Base-by-base conservation (phyloP, 176 grass and related monocot genomes). In the Poa pratensis region DNA sequence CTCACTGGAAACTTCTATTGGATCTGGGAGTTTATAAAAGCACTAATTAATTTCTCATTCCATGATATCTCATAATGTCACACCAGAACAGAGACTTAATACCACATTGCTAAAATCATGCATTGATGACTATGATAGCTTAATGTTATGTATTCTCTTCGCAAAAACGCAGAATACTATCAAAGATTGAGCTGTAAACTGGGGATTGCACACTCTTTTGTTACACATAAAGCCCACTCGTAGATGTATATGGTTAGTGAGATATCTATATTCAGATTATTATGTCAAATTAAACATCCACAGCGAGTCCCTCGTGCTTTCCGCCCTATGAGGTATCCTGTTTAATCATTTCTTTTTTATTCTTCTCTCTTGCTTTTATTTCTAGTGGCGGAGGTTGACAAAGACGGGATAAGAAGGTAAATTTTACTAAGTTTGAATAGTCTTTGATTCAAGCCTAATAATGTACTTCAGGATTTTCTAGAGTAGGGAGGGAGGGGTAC, bases 231-330 rank as follows among this genome's bases (percentile, higher is more conserved):
- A 77, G 24, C 10, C 28, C 58, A 60, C 7, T 62, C 10, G 7
- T 11, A 82, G 37, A 57, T 40, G 17, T 50, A 50, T 68, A 77
- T 20, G 26, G 62, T 37, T 69, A 82, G 48, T 43, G 9, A 76
- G 8, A 77, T 55, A 77, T 82, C 40, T 87, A 20, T 35, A 76
- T 62, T 37, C 67, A 18, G 23, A 48, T n/a, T 86, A 17, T 64
- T 86, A 16, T 73, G 63, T 76, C 70, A 49, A 67, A 76, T 68
- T 76, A 69, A 87, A 81, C 73, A 69, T 49, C 37, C 6, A 69
- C 5, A 57, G 22, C 34, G 14, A 68, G 8, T 75, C 0, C 54
- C 73, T 76, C 13, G 6, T 68, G 32, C 6, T 82, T 26, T 35
- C 26, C 39, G 81, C 27, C 34, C 24, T 76, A 69, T 54, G 45